phyloP scores from a whole-genome alignment of 1,284 basidiomycete genomes.

The Anthracocystis panici-leucophaei region DNA sequence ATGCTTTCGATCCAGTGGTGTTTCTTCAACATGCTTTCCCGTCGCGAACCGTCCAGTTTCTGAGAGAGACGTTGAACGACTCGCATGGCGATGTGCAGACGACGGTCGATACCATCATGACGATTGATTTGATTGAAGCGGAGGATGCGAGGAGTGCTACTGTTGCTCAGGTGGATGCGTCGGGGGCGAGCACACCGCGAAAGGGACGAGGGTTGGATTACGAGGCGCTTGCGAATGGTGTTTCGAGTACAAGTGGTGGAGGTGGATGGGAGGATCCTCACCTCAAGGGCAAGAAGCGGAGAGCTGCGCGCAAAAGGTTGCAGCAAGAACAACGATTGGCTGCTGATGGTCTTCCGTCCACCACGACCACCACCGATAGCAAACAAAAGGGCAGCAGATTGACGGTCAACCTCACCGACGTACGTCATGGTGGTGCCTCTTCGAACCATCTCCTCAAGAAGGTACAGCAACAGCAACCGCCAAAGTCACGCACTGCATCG shows the following conservation, averaged over 20 bases:
- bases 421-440: constrained; percentile 48
- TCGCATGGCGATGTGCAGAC: constrained; percentile 50
- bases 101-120: constrained; percentile 58
- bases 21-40: constrained; percentile 59
- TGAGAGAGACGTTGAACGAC: constrained; percentile 47
- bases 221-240: constrained; percentile 45
- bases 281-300: constrained; percentile 48
- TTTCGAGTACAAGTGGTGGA: neutral
- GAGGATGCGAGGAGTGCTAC: constrained; percentile 41
- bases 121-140: constrained; percentile 55
- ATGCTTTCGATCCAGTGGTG: constrained; percentile 37
- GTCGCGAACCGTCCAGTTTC: constrained; percentile 45
- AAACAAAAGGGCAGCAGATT: constrained; percentile 18
- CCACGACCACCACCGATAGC: neutral
- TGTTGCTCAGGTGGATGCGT: constrained; percentile 4
- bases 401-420: constrained; percentile 60
- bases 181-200: neutral
- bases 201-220: constrained; percentile 47
- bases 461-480: constrained; percentile 4
- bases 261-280: constrained; percentile 9
- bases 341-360: neutral
- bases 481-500: constrained; percentile 9
- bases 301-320: constrained; percentile 37
- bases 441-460: constrained; percentile 24
- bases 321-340: constrained; percentile 35